These are phyloP conservation scores for Kodamaea sagamina DNA, from an alignment of 805 yeast species.

Conservation along the genomic window DNA sequence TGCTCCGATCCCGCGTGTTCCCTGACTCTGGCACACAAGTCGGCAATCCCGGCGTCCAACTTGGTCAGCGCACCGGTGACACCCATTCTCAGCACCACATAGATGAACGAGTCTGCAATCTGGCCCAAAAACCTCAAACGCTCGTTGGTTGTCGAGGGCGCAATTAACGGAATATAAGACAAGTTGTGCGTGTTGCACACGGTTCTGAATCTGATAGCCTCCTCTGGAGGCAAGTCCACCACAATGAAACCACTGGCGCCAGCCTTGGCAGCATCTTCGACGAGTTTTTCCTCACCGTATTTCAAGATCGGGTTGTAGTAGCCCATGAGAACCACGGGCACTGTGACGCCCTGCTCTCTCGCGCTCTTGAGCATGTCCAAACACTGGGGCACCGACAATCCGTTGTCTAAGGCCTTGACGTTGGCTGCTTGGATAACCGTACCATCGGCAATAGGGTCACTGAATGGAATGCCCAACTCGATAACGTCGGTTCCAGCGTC, in stretches of 20 bases:
- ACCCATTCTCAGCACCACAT: slow-evolving; percentile 98
- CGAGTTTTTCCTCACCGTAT: slow-evolving; percentile 85
- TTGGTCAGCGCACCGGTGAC: slow-evolving; percentile 85
- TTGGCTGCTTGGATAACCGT: slow-evolving; percentile 94
- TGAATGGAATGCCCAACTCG: slow-evolving; percentile 94
- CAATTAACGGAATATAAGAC: slow-evolving; percentile 89
- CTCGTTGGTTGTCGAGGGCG: slow-evolving; percentile 94
- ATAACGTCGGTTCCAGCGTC: slow-evolving; percentile 94
- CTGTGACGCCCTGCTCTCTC: slow-evolving; percentile 76
- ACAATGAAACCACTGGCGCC: slow-evolving; percentile 96
- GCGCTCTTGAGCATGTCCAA: slow-evolving; percentile 75
- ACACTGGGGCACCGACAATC: slow-evolving; percentile 68
- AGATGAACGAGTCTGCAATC: slow-evolving; percentile 93
- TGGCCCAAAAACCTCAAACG: slow-evolving; percentile 75
- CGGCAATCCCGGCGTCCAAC: slow-evolving; percentile 63
- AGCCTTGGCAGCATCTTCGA: slow-evolving; percentile 74
- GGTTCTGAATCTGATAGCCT: slow-evolving; percentile 83
- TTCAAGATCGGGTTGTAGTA: slow-evolving; percentile 92
- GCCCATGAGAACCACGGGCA: slow-evolving; percentile 95
- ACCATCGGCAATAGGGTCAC: slow-evolving; percentile 99
- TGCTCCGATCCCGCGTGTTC: slow-evolving; percentile 62
- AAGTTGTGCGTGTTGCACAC: slow-evolving; percentile 67
- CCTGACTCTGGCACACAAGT: slow-evolving; percentile 74
- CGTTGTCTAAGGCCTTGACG: slow-evolving; percentile 77
- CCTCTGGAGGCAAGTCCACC: slow-evolving; percentile 98